Evolutionary conservation across 441 rosid genomes (phyloP).

Genomic region (Manihot esculenta): DNA sequence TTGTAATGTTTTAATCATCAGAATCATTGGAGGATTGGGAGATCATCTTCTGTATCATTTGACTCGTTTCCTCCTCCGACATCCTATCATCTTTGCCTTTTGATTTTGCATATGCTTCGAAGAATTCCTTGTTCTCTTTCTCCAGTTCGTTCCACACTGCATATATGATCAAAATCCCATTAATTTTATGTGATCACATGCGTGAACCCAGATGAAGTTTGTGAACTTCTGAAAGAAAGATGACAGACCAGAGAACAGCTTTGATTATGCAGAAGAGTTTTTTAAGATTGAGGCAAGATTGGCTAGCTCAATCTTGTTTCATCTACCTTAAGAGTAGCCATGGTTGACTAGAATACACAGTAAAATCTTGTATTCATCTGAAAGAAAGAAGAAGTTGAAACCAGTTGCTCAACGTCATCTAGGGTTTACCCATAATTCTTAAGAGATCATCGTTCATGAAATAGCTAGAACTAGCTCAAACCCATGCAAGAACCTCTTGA

Average conservation of each 20-base stretch:
- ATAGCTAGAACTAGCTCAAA: not conserved
- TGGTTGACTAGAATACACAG: too few species aligned
- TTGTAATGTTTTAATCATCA: not conserved
- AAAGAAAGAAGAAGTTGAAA: too few species aligned
- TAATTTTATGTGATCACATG: not conserved
- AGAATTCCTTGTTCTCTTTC: conserved; percentile 93
- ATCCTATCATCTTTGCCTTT: conserved; percentile 63
- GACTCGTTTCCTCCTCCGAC: conserved; percentile 83
- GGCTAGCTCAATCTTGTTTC: too few species aligned
- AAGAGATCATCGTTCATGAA: not conserved
- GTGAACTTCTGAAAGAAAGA: too few species aligned
- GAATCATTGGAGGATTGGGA: conserved; percentile 53
- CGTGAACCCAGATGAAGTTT: too few species aligned
- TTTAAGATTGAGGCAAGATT: too few species aligned
- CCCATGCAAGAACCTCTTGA: not conserved
- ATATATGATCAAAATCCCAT: not conserved
- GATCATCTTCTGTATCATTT: conserved; percentile 72
- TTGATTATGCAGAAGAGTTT: too few species aligned
- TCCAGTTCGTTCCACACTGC: conserved; percentile 91
- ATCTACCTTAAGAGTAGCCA: too few species aligned
- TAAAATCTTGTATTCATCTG: too few species aligned
- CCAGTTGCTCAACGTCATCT: not conserved
- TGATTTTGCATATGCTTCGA: conserved; percentile 60
- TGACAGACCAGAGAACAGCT: too few species aligned
- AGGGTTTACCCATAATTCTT: not conserved